phyloP scores from a whole-genome alignment of 192 early-diverging fungal species.

The Coemansia sp. region DNA sequence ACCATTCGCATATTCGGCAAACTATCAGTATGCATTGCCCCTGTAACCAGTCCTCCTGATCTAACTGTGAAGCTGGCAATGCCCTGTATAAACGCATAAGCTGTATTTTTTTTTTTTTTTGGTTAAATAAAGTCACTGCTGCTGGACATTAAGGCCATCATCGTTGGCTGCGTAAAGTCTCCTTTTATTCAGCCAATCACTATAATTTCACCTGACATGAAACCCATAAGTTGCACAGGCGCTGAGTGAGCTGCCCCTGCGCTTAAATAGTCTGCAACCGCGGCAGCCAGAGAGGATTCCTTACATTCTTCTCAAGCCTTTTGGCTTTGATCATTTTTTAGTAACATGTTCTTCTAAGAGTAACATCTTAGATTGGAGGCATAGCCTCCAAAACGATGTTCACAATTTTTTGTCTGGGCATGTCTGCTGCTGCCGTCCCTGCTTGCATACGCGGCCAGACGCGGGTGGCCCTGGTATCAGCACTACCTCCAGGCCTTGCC shows the following conservation, averaged over 20 bases:
- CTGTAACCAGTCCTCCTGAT: conserved; percentile 10
- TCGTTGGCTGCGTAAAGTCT: too few relatives aligned
- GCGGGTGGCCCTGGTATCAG: conserved; percentile 48
- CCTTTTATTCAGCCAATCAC: too few relatives aligned
- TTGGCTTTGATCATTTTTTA: conserved; percentile 48
- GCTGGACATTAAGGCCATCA: too few relatives aligned
- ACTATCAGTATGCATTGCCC: conserved; percentile 61
- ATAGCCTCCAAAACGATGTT: conserved; percentile 26
- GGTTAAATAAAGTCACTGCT: neutral
- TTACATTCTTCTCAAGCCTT: conserved; percentile 29
- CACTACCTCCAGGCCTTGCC: conserved; percentile 44
- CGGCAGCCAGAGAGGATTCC: neutral
- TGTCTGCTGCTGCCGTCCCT: conserved; percentile 23
- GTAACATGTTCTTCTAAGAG: conserved; percentile 43
- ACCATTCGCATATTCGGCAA: conserved; percentile 75
- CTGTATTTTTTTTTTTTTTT: too few relatives aligned
- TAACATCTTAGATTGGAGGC: conserved; percentile 38
- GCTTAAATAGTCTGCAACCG: conserved; percentile 3
- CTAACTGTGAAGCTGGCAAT: conserved; percentile 12
- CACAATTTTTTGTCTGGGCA: conserved; percentile 40
- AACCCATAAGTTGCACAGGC: too few relatives aligned
- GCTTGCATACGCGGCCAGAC: conserved; percentile 33
- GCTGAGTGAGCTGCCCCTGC: too few relatives aligned
- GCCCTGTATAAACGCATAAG: conserved; percentile 1
- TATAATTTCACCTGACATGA: too few relatives aligned